Evolutionary conservation across 805 yeast species (phyloP).

Genomic region (Hanseniaspora valbyensis): DNA sequence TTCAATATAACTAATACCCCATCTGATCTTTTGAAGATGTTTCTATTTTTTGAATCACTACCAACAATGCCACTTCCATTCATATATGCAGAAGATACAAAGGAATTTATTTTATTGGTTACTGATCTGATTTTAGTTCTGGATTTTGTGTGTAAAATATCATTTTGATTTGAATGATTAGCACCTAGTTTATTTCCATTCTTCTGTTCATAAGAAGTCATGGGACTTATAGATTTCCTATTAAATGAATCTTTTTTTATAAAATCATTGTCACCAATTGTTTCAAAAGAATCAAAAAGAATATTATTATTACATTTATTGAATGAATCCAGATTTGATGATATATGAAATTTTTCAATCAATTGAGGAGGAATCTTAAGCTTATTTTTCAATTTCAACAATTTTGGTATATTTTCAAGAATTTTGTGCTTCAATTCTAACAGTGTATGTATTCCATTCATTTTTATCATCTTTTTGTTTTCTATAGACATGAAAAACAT

Average conservation of each 20-base stretch:
- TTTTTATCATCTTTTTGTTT: slow-evolving; percentile 7
- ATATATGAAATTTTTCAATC: background rate
- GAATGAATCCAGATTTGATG: background rate
- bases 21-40: slow-evolving; percentile 57
- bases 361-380: slow-evolving; percentile 1
- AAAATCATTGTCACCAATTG: too few relatives aligned
- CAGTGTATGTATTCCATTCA: background rate
- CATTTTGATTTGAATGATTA: too few relatives aligned
- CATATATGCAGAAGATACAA: background rate
- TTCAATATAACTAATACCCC: slow-evolving; percentile 58
- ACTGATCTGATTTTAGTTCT: too few relatives aligned
- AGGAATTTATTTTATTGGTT: too few relatives aligned
- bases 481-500: slow-evolving; percentile 7
- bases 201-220: too few relatives aligned
- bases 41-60: slow-evolving; percentile 32
- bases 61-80: slow-evolving; percentile 35
- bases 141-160: too few relatives aligned
- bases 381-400: background rate
- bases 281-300: too few relatives aligned
- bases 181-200: too few relatives aligned
- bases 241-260: too few relatives aligned
- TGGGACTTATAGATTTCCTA: too few relatives aligned
- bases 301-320: too few relatives aligned
- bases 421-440: background rate
- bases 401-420: background rate